Base-by-base conservation (phyloP, 805 yeast species). In the Ogataea glucozyma region DNA sequence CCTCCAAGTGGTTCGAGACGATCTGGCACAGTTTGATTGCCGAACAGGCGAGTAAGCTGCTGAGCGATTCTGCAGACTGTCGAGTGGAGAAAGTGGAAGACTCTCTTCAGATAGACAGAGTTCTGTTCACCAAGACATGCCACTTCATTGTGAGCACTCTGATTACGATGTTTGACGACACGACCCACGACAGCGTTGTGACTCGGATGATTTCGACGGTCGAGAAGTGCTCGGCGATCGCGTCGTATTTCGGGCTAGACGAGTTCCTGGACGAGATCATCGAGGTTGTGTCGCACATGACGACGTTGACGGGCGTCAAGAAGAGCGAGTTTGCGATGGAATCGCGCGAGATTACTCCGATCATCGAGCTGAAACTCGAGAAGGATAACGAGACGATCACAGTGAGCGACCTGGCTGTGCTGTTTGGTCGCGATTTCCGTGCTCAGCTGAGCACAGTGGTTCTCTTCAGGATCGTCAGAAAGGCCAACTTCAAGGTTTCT, bases 391-490 rank as follows among this genome's bases (percentile, higher is more conserved):
- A 73, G 13, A 70, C 71, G 4, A 74, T 93, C 26, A 83, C 85
- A 4, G 93, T 93, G 3, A 83, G 95, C 57, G 89, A 88, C 43
- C 67, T 80, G 40, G 79, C 97, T 0, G 88, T 89, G 12, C 75
- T 83, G 61, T 83, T 93, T 59, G 99, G 99, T 6, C 74, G 84
- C 36, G 93, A 89, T 57, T 87, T 88, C 67, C 88, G 90, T 57
- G 96, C 96, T 0, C 99, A 95, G 59, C 68, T 91, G 47, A 84
- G 97, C 10, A 75, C 89, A 2, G 89, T 90, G 38, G 91, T 91
- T 1, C 69, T 91, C 37, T 89, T 91, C 70, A 73, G 95, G 49
- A 77, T 91, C 23, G 65, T 87, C 22, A 78, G 79, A 49, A 77
- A 79, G 51, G 80, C 79, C 22, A 71, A 72, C 18, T 71, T 76